Base-by-base conservation (phyloP, 352 stramenopile species). In the Phytophthora sp. region DNA sequence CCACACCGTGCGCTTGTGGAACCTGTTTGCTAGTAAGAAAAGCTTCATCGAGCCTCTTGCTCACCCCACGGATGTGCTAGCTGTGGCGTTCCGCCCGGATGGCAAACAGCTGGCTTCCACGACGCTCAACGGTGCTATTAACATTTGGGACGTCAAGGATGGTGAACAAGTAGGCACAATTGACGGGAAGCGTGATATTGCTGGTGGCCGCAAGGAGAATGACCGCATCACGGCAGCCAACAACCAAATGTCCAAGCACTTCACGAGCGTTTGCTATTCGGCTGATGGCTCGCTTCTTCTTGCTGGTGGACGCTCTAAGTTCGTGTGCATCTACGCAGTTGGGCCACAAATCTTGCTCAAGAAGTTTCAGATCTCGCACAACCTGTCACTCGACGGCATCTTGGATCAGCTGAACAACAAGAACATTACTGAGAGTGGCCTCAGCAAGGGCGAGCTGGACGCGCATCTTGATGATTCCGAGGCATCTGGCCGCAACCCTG, bases 331-430 rank as follows among this genome's bases (percentile, higher is more conserved):
- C 62, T 99, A 99, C 84, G 94, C 98, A 69, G 91, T 97, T 32
- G 96, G 86, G 20, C 82, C 88, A 65, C 88, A 91, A 51, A 96
- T 99, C 24, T 76, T 99, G 50, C 77, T 99, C 42, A 99, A 99
- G 65, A 99, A 99, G 72, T 99, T 99, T 72, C 97, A 99, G 82
- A 87, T 99, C 37, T 99, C 94, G 26, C 97, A 99, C 82, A 99
- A 99, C 77, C 76, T 97, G 39, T 97, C 88, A 27, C 71, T 97
- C 1, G 96, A 99, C 64, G 97, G 97, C 31, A 94, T 99, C 32
- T 69, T 99, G 54, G 97, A 99, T 73, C 86, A 98, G 70, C 90
- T 99, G 55, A 93, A 98, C 83, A 97, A 75, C 82, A 72, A 73
- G 80, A 80, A 97, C 34, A 71, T 97, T 49, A 97, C 84, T 4